Base-by-base conservation (phyloP, 371 early-diverging fungal genomes). In the Smittium culicis region DNA sequence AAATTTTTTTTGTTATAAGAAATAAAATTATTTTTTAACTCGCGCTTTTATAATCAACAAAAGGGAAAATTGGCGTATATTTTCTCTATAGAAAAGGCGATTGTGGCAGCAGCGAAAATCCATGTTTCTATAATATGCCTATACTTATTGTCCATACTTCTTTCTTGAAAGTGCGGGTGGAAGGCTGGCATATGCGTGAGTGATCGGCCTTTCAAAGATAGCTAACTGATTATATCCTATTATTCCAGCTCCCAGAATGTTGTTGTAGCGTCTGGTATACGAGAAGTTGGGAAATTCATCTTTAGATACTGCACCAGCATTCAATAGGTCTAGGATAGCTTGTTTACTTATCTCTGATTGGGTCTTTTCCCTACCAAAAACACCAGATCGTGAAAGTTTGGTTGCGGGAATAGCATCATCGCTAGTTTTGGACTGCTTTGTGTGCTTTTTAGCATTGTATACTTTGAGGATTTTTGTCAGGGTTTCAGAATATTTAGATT, bases 131-230 rank as follows among this genome's bases (percentile, higher is more conserved):
- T n/a, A n/a, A n/a, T n/a, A n/a, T n/a, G 45, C 5, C 45, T 45
- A 45, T 20, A 11, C 45, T 11, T 45, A 11, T 45, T 5, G 11
- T 66, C 88, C 89, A 75, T 86, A 94, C 75, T 85, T 85, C 74
- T 90, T 83, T 71, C 86, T 85, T 79, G 88, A 88, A 79, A 84
- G 93, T 20, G 88, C 89, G 54, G 86, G 84, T 54, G 92, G 92
- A 69, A 94, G 70, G 55, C 81, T 83, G 67, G 86, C 85, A 66
- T 91, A 74, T 35, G 92, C 87, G 65, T 84, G 83, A 71, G 86
- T 78, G 72, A 86, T 83, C 20, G 93, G 91, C 71, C 92, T 79
- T 77, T 95, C 95, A 27, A 92, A 84, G 56, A 88, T 86, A 0
- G 89, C 85, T 79, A 93, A 78, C 67, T 88, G 86, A 73, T 86